Base-by-base conservation (phyloP, 331 rosid species). In the Phaseolus coccineus region DNA sequence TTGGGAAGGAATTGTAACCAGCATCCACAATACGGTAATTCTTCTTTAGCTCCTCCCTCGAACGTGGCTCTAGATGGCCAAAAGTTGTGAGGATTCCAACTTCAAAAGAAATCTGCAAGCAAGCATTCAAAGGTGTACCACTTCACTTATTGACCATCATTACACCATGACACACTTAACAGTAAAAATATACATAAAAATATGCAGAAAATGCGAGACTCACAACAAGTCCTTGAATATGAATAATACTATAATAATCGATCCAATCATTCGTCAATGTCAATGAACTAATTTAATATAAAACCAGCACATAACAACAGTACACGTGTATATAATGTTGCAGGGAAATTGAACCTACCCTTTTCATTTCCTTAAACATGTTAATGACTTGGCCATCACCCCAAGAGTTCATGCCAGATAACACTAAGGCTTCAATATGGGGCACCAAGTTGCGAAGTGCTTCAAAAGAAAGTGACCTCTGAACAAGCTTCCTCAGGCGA, bases 1-100 rank as follows among this genome's bases (percentile, higher is more conserved):
- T 84, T 12, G 97, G 97, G 33, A 93, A 93, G 46, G 97, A 89
- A 82, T 96, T 96, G 86, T 96, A 96, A 82, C 99, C 98, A 62
- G 53, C 80, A 59, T 96, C 88, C 44, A 96, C 82, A 51, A 76
- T 84, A 81, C 82, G 50, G 69, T 93, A 96, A 44, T 93, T 93
- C 65, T 71, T 83, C 77, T 85, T 90, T 31, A 96, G 80, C 68
- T 89, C 91, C 4, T 91, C 93, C 79, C 76, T 91, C 84, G 84
- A 74, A 11, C 42, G 50, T 0, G 82, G 78, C 64, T 91, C 93
- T 87, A 93, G 76, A 27, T 87, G 81, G 4, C 98, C 99, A 69
- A 93, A 91, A 57, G 71, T 85, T 61, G 90, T 80, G 25, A 91
- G 85, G 71, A 87, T 86, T 1, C 99, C 98, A 27, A 96, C 99